Base-by-base conservation (phyloP, 2,329 filamentous ascomycete species). In the Diaporthe amygdali region DNA sequence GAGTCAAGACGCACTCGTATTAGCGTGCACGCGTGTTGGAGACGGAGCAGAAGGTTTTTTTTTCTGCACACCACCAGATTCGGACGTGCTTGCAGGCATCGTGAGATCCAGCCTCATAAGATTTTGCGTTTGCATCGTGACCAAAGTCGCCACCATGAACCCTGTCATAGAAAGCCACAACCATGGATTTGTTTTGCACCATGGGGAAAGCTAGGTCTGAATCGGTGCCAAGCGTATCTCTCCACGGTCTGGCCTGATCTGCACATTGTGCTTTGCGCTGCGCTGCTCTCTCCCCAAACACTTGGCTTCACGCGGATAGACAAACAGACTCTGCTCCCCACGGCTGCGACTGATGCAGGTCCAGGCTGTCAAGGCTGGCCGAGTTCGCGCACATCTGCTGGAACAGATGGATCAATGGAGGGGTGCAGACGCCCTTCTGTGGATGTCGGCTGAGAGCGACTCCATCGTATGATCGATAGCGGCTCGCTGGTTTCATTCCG, bases 401-500 rank as follows among this genome's bases (percentile, higher is more conserved):
- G 56, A 15, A 30, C 41, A n/a, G 44, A 44, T 25, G 37, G 56
- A 63, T 41, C 41, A 27, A 5, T 34, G 25, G 49, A 52, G 27
- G 49, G 59, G 59, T 47, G 59, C 59, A 64, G 59, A 64, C 41
- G 59, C 44, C 59, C 59, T 64, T 10, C n/a, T 15, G 59, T 49
- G 59, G 59, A 41, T 63, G 59, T 63, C 59, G 59, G 25, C 59
- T 64, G 59, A 64, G 59, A 30, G 44, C 7, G n/a, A 44, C 59
- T 49, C 59, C 59, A 64, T 64, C 59, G 59, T 64, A 64, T 37
- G 59, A 64, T 64, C 30, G 41, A 27, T 64, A 64, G 59, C 59
- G 59, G 59, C 59, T 64, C 59, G 44, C 59, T 64, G 59, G 59
- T 64, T 64, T 64, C 59, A 49, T 64, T 64, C 59, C 59, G 59